Percentiles rank a stretch among this genome's conserved stretches.
These are phyloP conservation scores for Dictyostelium purpureum DNA, from an alignment of 78 protist species.

Conservation along the genomic window DNA sequence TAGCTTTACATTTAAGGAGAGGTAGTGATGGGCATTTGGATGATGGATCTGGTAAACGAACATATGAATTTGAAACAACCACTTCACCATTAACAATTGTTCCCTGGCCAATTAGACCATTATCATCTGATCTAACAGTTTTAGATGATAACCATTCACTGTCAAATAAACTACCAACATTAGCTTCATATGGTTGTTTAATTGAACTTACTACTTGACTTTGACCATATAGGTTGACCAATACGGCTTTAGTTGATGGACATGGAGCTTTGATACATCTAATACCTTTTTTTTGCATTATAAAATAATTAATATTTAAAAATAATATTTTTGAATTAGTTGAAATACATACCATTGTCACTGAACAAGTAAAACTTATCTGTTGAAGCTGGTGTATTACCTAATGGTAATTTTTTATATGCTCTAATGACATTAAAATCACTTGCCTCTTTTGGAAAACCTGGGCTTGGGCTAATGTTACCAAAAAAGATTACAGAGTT, in stretches of 20 bases:
- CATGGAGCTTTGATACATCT: not conserved
- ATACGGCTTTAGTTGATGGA: not conserved
- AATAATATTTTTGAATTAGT: not conserved
- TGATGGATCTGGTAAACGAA: not conserved
- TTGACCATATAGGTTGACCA: not conserved
- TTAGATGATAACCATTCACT: not conserved
- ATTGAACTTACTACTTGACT: not conserved
- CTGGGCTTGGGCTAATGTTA: not conserved
- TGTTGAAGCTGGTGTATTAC: not conserved
- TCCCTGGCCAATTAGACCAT: not conserved
- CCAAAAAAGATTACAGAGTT: not conserved
- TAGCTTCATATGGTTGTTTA: not conserved
- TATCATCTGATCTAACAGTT: not conserved
- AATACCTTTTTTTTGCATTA: not conserved
- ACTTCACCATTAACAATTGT: not conserved
- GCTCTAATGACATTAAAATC: not conserved
- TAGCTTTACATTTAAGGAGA: not conserved
- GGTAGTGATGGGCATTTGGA: not conserved
- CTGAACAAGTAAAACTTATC: not conserved
- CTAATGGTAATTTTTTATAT: constrained; percentile 10
- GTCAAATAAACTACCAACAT: not conserved
- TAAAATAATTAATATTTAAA: not conserved
- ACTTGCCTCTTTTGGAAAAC: not conserved
- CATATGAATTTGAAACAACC: not conserved
- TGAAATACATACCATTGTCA: not conserved